A percentile compares a stretch with the other conserved stretches of the same genome.
phyloP scores from a whole-genome alignment of 2,329 filamentous ascomycete genomes.

The Mycosphaerella sp. region DNA sequence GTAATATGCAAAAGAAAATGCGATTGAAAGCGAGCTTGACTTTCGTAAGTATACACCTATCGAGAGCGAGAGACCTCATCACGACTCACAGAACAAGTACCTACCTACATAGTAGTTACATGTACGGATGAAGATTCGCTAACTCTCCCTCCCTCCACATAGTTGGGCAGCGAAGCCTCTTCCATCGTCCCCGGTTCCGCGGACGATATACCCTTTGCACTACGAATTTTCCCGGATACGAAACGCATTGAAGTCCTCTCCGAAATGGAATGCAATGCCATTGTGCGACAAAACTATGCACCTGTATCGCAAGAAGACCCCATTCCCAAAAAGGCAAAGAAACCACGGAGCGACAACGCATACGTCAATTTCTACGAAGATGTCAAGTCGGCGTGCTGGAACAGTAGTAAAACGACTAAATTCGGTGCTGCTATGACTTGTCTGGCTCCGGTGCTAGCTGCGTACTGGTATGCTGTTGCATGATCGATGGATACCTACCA shows the following conservation, averaged over 20 bases:
- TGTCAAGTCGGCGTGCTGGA: not conserved
- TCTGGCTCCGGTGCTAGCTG: not conserved
- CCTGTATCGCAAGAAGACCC: not conserved
- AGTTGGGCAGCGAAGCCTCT: conserved; percentile 3
- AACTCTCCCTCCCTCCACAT: not conserved
- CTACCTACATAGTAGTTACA: too few species aligned
- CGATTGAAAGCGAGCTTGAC: conserved; percentile 9
- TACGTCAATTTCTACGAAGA: not conserved
- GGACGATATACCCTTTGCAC: not conserved
- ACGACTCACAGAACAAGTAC: too few species aligned
- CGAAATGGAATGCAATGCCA: not conserved
- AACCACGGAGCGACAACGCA: not conserved
- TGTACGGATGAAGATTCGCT: not conserved
- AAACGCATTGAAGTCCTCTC: not conserved
- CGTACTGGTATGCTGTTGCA: not conserved
- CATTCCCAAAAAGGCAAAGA: not conserved
- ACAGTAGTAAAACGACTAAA: not conserved
- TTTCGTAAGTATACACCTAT: conserved; percentile 1
- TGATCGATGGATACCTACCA: not conserved
- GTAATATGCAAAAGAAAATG: conserved; percentile 11
- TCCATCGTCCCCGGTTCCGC: not conserved
- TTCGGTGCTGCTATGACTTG: not conserved
- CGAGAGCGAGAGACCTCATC: too few species aligned
- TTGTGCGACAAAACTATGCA: not conserved
- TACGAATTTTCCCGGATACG: not conserved